These are phyloP conservation scores for Penicillium sp. DNA, from an alignment of 2,329 filamentous ascomycete species.

Conservation along the genomic window DNA sequence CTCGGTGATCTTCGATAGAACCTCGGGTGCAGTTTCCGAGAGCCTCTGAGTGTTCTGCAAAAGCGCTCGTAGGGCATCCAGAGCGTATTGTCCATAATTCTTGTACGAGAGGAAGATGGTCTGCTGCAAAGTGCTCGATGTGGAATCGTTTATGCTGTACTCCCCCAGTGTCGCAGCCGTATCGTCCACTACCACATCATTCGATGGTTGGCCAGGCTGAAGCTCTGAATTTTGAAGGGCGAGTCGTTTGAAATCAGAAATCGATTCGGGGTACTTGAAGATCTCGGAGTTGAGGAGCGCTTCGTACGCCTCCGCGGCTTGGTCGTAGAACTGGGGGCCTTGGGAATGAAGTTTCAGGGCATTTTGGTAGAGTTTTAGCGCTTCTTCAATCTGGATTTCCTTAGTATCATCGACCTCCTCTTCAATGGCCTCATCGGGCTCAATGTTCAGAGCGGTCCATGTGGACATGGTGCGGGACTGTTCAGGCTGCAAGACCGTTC, in stretches of 20 bases:
- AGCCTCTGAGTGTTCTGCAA: constrained; percentile 32
- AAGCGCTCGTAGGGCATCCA: constrained; percentile 72
- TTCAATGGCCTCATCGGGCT: constrained; percentile 86
- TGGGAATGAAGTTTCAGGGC: constrained; percentile 91
- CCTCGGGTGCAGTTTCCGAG: constrained; percentile 23
- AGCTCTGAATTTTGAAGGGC: constrained; percentile 54
- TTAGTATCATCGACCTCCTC: constrained; percentile 94
- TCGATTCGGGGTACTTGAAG: constrained; percentile 86
- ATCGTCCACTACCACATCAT: constrained; percentile 26
- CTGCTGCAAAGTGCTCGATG: constrained; percentile 81
- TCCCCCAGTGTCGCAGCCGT: constrained; percentile 47
- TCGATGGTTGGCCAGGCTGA: constrained; percentile 53
- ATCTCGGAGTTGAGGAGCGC: constrained; percentile 90
- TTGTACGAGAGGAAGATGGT: constrained; percentile 94
- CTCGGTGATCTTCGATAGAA: constrained; percentile 34
- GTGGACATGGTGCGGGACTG: constrained; percentile 52
- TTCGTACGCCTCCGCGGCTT: constrained; percentile 81
- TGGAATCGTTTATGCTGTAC: constrained; percentile 70
- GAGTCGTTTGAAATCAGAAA: constrained; percentile 80
- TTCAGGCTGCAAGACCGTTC: constrained; percentile 23
- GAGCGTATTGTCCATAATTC: constrained; percentile 87
- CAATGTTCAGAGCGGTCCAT: constrained; percentile 91
- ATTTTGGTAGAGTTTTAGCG: constrained; percentile 89
- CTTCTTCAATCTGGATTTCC: constrained; percentile 96
- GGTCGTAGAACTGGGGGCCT: constrained; percentile 74